Conservation (phyloP, 805 yeast species). For the Kockiozyma suomiensis region DNA sequence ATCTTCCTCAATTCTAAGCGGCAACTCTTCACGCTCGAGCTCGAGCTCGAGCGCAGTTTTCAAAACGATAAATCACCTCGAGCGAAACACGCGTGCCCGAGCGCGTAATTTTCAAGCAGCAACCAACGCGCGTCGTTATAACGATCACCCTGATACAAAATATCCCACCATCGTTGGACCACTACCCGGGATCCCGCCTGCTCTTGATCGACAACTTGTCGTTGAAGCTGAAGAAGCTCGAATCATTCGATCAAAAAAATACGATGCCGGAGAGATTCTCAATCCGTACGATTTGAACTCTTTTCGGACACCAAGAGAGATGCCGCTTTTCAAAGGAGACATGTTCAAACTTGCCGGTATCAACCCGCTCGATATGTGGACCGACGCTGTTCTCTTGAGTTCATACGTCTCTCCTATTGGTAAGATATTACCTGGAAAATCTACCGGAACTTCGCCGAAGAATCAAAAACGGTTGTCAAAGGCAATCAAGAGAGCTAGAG, state of each 20-base stretch:
- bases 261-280: not conserved
- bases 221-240: not conserved
- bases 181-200: not conserved
- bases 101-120: not conserved
- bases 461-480: conserved; percentile 69
- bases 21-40: too few species aligned
- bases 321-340: conserved; percentile 34
- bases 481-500: conserved; percentile 77
- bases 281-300: not conserved
- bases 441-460: conserved; percentile 63
- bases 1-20: not conserved
- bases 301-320: not conserved
- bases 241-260: not conserved
- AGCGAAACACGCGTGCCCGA: not conserved
- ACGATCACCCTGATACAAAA: conserved; percentile 3
- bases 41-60: not conserved
- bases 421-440: conserved; percentile 63
- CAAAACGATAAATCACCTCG: not conserved
- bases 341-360: conserved; percentile 11
- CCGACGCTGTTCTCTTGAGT: conserved; percentile 67
- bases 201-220: not conserved
- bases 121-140: not conserved
- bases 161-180: not conserved
- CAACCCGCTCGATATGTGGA: conserved; percentile 16
- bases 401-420: conserved; percentile 67